phyloP scores from a whole-genome alignment of 371 early-diverging fungal genomes.

The Caulochytrium protostelioides region DNA sequence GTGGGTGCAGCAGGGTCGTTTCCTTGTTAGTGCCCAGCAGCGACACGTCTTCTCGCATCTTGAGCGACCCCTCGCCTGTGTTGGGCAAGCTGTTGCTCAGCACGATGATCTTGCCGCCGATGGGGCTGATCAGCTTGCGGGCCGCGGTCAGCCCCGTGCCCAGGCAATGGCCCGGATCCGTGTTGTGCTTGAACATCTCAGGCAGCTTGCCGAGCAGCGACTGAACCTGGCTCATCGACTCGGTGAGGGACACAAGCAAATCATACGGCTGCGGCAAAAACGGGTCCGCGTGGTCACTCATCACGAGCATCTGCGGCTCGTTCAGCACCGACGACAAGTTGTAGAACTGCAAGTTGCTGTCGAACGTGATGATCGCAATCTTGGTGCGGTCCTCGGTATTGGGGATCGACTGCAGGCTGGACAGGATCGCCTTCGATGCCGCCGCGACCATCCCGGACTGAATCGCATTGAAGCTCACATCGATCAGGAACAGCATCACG shows the following conservation, averaged over 20 bases:
- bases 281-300: constrained; percentile 70
- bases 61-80: constrained; percentile 53
- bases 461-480: constrained; percentile 69
- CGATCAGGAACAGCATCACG: constrained; percentile 74
- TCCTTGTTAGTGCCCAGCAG: constrained; percentile 59
- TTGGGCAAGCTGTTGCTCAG: constrained; percentile 65
- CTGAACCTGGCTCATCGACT: constrained; percentile 45
- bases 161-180: constrained; percentile 48
- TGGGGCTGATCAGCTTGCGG: constrained; percentile 46
- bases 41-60: constrained; percentile 64
- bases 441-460: constrained; percentile 42
- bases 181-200: constrained; percentile 62
- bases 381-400: constrained; percentile 69
- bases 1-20: constrained; percentile 56
- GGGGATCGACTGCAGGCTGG: constrained; percentile 64
- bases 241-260: constrained; percentile 61
- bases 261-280: constrained; percentile 67
- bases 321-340: constrained; percentile 20
- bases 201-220: constrained; percentile 47
- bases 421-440: constrained; percentile 57
- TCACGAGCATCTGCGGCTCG: constrained; percentile 83
- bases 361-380: constrained; percentile 75
- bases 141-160: constrained; percentile 72
- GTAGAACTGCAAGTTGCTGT: constrained; percentile 71
- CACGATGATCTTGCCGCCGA: constrained; percentile 79